phyloP scores from a whole-genome alignment of 495 filamentous ascomycete species.

The Talaromyces borbonicus region DNA sequence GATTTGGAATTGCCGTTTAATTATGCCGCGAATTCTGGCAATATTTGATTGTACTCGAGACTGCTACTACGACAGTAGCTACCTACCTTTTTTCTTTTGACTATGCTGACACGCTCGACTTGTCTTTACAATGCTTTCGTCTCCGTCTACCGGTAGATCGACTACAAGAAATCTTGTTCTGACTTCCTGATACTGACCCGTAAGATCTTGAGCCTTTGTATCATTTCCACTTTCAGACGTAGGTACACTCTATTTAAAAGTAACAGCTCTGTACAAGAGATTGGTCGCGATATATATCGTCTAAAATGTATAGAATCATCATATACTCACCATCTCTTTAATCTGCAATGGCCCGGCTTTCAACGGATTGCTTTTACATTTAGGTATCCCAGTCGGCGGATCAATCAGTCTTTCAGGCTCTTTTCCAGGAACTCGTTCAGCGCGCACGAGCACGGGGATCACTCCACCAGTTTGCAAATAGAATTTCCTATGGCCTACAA shows the following conservation, averaged over 20 bases:
- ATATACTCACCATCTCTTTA: background rate
- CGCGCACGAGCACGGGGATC: constrained; percentile 60
- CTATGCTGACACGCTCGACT: no score
- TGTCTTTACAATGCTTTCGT: no score
- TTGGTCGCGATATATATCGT: background rate
- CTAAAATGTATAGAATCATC: background rate
- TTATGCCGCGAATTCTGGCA: background rate
- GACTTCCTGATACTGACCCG: no score
- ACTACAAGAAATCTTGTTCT: no score
- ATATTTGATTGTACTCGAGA: no score
- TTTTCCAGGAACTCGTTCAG: constrained; percentile 25
- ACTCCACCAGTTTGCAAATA: constrained; percentile 56
- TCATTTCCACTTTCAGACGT: no score
- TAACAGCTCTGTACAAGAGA: no score
- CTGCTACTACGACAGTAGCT: no score
- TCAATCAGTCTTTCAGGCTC: constrained; percentile 25
- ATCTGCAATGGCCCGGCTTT: background rate
- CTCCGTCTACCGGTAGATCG: no score
- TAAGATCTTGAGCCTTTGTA: no score
- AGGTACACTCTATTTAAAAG: no score
- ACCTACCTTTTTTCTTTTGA: no score
- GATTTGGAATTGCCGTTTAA: background rate
- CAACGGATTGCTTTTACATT: constrained; percentile 12
- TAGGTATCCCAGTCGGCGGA: constrained; percentile 18
- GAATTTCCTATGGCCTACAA: constrained; percentile 57